A percentile compares a stretch with the other conserved stretches of the same genome.
Evolutionary conservation across 768 basidiomycete species (phyloP).

Genomic region (Mycena olivaceomarginata): DNA sequence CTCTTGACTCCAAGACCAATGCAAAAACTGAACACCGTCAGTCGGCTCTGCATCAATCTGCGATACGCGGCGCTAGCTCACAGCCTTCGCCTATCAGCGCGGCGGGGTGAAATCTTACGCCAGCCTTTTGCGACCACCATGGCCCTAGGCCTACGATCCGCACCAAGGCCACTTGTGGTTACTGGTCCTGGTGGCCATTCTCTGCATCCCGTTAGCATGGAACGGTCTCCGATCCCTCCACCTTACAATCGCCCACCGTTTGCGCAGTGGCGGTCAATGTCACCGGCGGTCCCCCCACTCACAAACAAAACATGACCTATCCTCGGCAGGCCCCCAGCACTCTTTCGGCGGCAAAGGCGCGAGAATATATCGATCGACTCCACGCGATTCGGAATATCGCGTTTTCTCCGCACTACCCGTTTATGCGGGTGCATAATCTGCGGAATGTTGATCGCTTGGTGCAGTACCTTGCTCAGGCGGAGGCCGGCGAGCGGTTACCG

Average conservation of each 20-base stretch:
- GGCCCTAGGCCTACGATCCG: too few species aligned
- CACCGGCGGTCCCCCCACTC: not conserved
- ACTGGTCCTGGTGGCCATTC: not conserved
- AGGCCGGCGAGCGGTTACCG: slow-evolving; percentile 11
- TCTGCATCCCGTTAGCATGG: slow-evolving; percentile 15
- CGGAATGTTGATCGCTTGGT: slow-evolving; percentile 22
- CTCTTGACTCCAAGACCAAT: too few species aligned
- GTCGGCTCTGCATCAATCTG: too few species aligned
- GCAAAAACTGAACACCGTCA: too few species aligned
- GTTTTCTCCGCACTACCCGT: slow-evolving; percentile 28
- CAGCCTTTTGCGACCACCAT: not conserved
- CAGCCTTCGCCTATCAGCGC: not conserved
- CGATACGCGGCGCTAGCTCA: not conserved
- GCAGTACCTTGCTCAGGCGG: slow-evolving; percentile 24
- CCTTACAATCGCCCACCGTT: not conserved
- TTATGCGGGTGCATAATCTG: slow-evolving; percentile 31
- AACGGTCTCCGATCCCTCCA: not conserved
- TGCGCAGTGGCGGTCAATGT: not conserved
- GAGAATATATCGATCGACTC: slow-evolving; percentile 26
- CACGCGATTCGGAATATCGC: slow-evolving; percentile 19
- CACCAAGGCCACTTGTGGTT: not conserved
- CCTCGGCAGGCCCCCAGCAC: slow-evolving; percentile 11
- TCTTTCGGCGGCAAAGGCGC: slow-evolving; percentile 8
- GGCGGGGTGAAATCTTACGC: not conserved
- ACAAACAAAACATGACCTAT: slow-evolving; percentile 26